phyloP scores from a whole-genome alignment of 164 flowering plant genomes.

The Amborella trichopoda region DNA sequence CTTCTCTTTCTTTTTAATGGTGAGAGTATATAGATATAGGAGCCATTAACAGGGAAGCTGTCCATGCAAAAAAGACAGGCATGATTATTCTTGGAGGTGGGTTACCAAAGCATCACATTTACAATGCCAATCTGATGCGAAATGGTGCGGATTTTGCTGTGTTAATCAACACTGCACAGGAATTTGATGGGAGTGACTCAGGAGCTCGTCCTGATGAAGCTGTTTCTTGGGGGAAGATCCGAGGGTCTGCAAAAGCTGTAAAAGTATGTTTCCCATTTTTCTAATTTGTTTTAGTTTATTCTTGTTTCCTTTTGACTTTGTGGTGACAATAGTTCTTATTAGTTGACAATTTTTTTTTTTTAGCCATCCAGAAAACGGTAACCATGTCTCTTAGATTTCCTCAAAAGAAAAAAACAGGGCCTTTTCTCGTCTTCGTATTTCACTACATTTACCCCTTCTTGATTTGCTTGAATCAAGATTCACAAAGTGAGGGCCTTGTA shows the following conservation, averaged over 20 bases:
- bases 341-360: conserved; percentile 1
- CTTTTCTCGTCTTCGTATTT: too few species aligned
- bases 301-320: neutral
- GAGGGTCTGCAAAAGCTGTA: conserved; percentile 77
- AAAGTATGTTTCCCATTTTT: conserved; percentile 36
- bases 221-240: conserved; percentile 92
- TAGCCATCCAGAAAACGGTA: too few species aligned
- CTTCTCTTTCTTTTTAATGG: conserved; percentile 7
- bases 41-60: conserved; percentile 87
- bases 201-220: conserved; percentile 99
- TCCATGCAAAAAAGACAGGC: conserved; percentile 89
- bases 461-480: too few species aligned
- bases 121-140: conserved; percentile 98
- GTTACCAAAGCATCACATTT: conserved; percentile 90
- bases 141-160: conserved; percentile 97
- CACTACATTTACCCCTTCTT: too few species aligned
- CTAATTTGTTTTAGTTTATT: neutral
- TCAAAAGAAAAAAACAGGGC: too few species aligned
- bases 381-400: too few species aligned
- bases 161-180: conserved; percentile 90
- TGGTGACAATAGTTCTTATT: conserved; percentile 1
- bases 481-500: too few species aligned
- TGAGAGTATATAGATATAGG: conserved; percentile 93
- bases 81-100: conserved; percentile 93
- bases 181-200: conserved; percentile 97